phyloP scores from a whole-genome alignment of 1,284 basidiomycete species.

The Cronartium ribicola region DNA sequence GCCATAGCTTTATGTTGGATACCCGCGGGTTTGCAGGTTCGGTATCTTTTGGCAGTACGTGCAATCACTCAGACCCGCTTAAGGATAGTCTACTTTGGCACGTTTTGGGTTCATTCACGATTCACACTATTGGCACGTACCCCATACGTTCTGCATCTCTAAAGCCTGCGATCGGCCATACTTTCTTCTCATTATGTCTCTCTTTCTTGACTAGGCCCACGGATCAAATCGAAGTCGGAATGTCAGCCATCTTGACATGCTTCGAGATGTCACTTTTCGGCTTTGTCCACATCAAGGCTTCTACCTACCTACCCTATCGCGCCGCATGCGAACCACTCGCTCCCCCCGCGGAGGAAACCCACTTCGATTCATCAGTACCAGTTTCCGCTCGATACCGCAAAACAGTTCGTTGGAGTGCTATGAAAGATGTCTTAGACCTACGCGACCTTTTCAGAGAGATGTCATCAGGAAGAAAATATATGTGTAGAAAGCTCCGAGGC shows the following conservation, averaged over 20 bases:
- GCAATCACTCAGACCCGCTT: too few species aligned
- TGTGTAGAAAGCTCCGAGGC: conserved; percentile 45
- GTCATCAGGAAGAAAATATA: conserved; percentile 59
- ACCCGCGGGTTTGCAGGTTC: conserved; percentile 22
- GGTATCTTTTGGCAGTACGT: background rate
- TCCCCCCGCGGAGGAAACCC: conserved; percentile 8
- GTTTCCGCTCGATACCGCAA: conserved; percentile 47
- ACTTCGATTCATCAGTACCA: background rate
- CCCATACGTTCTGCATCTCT: background rate
- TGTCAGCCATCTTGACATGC: conserved; percentile 65
- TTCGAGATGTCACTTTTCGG: conserved; percentile 62
- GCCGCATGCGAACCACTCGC: conserved; percentile 39
- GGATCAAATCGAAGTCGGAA: conserved; percentile 68
- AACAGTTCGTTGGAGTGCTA: conserved; percentile 59
- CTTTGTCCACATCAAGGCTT: conserved; percentile 68
- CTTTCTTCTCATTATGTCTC: too few species aligned
- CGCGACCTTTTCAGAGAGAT: conserved; percentile 64
- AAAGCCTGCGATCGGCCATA: background rate
- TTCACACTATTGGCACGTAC: background rate
- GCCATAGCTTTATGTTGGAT: too few species aligned
- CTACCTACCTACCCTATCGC: conserved; percentile 65
- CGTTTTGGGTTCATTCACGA: background rate
- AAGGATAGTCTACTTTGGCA: background rate
- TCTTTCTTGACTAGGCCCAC: conserved; percentile 56
- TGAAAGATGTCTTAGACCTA: conserved; percentile 65